Evolutionary conservation across 2,329 filamentous ascomycete genomes (phyloP).

Genomic region (Cordyceps fumosorosea): DNA sequence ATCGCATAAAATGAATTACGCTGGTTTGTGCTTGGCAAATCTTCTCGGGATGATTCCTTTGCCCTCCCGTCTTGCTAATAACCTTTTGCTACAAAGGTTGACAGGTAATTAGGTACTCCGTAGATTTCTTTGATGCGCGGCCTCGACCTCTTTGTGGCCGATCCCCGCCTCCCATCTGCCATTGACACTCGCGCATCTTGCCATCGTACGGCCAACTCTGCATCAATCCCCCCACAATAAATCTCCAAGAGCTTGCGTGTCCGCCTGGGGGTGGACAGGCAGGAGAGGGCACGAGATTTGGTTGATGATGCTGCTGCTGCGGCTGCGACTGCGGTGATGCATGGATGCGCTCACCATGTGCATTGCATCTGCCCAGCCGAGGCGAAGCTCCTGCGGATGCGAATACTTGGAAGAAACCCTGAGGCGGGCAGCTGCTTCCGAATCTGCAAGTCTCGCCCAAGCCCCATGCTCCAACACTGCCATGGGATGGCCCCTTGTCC

Average conservation of each 20-base stretch:
- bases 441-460: neutral
- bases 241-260: conserved; percentile 5
- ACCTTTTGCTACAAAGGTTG: too few relatives aligned
- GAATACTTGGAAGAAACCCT: too few relatives aligned
- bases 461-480: neutral
- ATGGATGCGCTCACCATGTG: conserved; percentile 1
- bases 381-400: too few relatives aligned
- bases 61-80: too few relatives aligned
- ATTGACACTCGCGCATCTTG: neutral
- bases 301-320: neutral
- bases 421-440: neutral
- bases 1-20: neutral
- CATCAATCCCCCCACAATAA: conserved; percentile 1
- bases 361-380: neutral
- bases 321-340: too few relatives aligned
- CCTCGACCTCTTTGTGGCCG: too few relatives aligned
- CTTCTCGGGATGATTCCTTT: too few relatives aligned
- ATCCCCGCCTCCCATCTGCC: too few relatives aligned
- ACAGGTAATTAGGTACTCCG: too few relatives aligned
- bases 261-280: neutral
- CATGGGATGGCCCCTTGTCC: neutral
- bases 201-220: neutral
- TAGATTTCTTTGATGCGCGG: too few relatives aligned
- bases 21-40: neutral
- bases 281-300: too few relatives aligned